Percentiles rank a stretch among this genome's conserved stretches.
Evolutionary conservation across 139 green algal species (phyloP).

Genomic region (Chlamydomonas sp.): DNA sequence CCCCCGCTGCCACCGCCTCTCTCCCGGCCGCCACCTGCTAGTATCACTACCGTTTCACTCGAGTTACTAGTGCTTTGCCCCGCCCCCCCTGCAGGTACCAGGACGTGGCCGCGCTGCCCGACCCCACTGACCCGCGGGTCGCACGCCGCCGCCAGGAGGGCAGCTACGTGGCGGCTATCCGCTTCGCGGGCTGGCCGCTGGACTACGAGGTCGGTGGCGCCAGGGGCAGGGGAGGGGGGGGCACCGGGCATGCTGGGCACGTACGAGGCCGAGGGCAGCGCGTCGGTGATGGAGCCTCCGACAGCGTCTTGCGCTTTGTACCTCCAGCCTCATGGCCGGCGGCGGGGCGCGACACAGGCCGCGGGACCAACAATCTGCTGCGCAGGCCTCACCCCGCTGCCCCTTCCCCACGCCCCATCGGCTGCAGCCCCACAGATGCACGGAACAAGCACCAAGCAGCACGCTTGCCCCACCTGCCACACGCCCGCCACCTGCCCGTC

Average conservation of each 20-base stretch:
- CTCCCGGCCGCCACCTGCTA: background rate
- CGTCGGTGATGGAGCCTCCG: no score
- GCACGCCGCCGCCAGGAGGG: background rate
- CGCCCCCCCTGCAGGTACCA: slow-evolving; percentile 1
- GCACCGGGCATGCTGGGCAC: no score
- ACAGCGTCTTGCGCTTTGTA: no score
- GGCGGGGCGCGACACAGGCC: no score
- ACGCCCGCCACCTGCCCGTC: background rate
- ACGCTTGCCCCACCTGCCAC: background rate
- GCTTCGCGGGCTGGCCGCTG: slow-evolving; percentile 60
- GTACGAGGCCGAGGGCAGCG: no score
- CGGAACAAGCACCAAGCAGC: background rate
- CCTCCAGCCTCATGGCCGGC: no score
- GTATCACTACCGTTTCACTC: background rate
- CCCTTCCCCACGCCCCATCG: no score
- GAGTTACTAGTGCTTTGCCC: background rate
- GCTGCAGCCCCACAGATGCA: no score
- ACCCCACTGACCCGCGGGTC: slow-evolving; percentile 5
- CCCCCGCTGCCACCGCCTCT: background rate
- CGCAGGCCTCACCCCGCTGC: no score
- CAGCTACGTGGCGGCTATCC: background rate
- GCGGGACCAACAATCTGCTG: no score
- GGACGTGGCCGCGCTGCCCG: slow-evolving; percentile 8
- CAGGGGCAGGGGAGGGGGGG: background rate
- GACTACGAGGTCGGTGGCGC: slow-evolving; percentile 53